Evolutionary conservation across 768 basidiomycete genomes (phyloP), one percentile per base, ranked within the genome.

Genomic region (Pleurotus citrinopileatus): DNA sequence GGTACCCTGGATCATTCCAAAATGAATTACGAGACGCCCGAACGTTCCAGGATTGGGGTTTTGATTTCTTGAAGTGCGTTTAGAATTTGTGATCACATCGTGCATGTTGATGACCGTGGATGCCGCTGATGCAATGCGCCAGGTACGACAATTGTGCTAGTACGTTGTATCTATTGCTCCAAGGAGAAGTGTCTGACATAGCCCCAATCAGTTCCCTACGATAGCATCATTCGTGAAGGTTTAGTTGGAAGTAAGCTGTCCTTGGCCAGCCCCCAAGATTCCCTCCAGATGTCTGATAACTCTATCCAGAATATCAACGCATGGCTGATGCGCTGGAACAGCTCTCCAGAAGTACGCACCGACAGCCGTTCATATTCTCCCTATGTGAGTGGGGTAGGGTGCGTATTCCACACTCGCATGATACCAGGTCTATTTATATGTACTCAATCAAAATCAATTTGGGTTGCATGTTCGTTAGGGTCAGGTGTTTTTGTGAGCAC

Each of bases 381-480:
- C 65, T 87, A 6, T 88, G 84, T 58, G 73, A 84, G 59, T 86
- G 83, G 84, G 84, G 83, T 44, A 76, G 78, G 73, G 83, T 86
- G 59, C 59, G 76, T 57, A n/a, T n/a, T 34, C 32, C 32, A n/a
- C 32, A 34, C 10, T 34, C 32, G 32, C 32, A 34, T 34, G 32
- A n/a, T n/a, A n/a, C n/a, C n/a, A n/a, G n/a, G n/a, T n/a, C n/a
- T n/a, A n/a, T n/a, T n/a, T n/a, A n/a, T n/a, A n/a, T n/a, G n/a
- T n/a, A n/a, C n/a, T n/a, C n/a, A n/a, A n/a, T n/a, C n/a, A n/a
- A n/a, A n/a, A n/a, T n/a, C n/a, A n/a, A n/a, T n/a, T n/a, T n/a
- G n/a, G n/a, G n/a, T n/a, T n/a, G n/a, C n/a, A n/a, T n/a, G n/a
- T n/a, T n/a, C n/a, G n/a, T n/a, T 42, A 57, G 57, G 43, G 48